Base-by-base conservation (phyloP, 1,284 basidiomycete species). In the Apiotrichum laibachii region DNA sequence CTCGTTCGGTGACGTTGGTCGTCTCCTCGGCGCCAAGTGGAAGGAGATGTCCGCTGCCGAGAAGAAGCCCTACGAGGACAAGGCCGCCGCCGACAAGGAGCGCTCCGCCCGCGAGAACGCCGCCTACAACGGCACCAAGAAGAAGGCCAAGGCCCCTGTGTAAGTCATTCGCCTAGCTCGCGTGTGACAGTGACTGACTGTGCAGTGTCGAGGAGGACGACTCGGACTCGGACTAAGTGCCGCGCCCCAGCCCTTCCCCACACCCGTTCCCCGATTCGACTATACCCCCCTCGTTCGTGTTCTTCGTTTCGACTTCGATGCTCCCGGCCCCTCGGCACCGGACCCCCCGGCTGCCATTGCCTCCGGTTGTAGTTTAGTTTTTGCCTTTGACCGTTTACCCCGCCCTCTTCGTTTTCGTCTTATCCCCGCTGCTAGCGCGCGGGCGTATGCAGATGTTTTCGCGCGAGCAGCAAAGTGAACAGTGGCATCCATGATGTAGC, bases 61-160 rank as follows among this genome's bases (percentile, higher is more conserved):
- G 81, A 90, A 90, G 82, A 92, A 91, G 90, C 92, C 92, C n/a
- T 96, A 94, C 82, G 72, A 87, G 66, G 88, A 92, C 65, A 86
- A 89, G 80, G 92, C 93, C 62, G 84, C 86, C 52, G 83, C 84
- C 61, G 93, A 96, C 81, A 96, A 95, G 83, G 78, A 82, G 63
- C 85, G 92, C 63, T 82, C 80, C 44, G 82, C 80, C 62, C 82
- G 82, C 55, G 83, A 82, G 60, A 85, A 85, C 69, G 84, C 82
- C 39, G 69, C 57, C 21, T 75, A 76, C 67, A 84, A 84, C 65
- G 84, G 83, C 8, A 81, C 82, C 54, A 57, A 65, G 54, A 53
- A 64, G 55, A 55, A 58, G 19, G 63, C 59, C 51, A 70, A 70
- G 65, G 55, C 53, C 45, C 55, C 48, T 40, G 44, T 39, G 48